Conservation (phyloP, 805 yeast species). For the Kazachstania africana region DNA sequence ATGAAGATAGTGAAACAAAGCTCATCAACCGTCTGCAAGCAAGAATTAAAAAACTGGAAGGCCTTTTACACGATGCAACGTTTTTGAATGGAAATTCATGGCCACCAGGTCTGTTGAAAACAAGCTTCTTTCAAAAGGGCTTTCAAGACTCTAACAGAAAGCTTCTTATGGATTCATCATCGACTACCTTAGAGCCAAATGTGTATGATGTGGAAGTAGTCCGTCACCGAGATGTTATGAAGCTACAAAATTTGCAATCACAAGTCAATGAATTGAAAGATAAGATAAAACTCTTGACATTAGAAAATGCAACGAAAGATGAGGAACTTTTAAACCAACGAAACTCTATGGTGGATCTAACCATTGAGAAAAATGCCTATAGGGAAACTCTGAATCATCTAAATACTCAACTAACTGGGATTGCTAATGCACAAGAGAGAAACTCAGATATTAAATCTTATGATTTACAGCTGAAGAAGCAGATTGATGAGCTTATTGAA, state of each 20-base stretch:
- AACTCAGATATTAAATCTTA: neutral
- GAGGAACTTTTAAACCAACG: neutral
- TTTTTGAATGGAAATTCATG: conserved; percentile 40
- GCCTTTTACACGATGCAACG: conserved; percentile 62
- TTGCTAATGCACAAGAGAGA: conserved; percentile 5
- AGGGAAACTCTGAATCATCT: conserved; percentile 19
- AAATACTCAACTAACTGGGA: conserved; percentile 18
- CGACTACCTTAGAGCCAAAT: too few relatives aligned
- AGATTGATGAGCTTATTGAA: neutral
- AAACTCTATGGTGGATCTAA: conserved; percentile 10
- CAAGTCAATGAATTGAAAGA: neutral
- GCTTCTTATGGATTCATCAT: too few relatives aligned
- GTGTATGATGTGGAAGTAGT: too few relatives aligned
- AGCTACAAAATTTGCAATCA: neutral
- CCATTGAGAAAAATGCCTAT: conserved; percentile 20
- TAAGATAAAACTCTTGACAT: too few relatives aligned
- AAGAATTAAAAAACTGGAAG: conserved; percentile 68
- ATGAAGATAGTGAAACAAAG: neutral
- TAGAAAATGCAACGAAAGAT: neutral
- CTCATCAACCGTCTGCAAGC: conserved; percentile 35
- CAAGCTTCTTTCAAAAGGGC: too few relatives aligned
- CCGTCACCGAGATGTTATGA: too few relatives aligned
- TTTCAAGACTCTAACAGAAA: too few relatives aligned
- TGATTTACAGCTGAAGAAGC: neutral
- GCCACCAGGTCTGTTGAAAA: conserved; percentile 32